A percentile compares a stretch with the other conserved stretches of the same genome.
These are phyloP conservation scores for Vitis riparia DNA, from an alignment of 164 flowering plant species.

Conservation along the genomic window DNA sequence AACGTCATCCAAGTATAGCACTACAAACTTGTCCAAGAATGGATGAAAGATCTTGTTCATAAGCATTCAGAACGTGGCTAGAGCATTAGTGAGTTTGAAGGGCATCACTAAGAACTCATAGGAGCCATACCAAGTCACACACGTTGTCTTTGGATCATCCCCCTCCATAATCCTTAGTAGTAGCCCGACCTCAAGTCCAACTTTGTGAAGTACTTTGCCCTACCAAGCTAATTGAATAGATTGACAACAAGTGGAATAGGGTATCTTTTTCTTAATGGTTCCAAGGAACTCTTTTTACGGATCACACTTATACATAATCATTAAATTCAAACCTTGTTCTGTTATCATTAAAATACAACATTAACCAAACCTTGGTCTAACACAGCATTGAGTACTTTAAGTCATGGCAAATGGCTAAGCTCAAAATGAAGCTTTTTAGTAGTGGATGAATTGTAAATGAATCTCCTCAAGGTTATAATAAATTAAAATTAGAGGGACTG, in stretches of 20 bases:
- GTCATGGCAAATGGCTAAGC: too few relatives aligned
- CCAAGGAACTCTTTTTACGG: too few relatives aligned
- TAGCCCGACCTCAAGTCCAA: background rate
- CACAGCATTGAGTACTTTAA: too few relatives aligned
- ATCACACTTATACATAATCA: too few relatives aligned
- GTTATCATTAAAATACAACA: too few relatives aligned
- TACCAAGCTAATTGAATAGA: background rate
- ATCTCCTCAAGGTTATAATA: too few relatives aligned
- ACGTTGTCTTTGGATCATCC: background rate
- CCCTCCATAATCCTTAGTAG: background rate
- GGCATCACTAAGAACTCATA: slow-evolving; percentile 13
- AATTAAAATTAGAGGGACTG: too few relatives aligned
- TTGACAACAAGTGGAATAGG: background rate
- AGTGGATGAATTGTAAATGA: too few relatives aligned
- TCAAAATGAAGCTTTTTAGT: too few relatives aligned
- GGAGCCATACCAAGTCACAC: background rate
- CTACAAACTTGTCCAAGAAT: background rate
- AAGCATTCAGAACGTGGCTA: background rate
- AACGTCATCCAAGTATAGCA: slow-evolving; percentile 4
- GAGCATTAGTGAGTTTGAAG: slow-evolving; percentile 6
- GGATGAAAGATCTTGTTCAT: slow-evolving; percentile 1
- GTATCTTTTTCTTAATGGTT: slow-evolving; percentile 1
- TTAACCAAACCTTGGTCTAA: too few relatives aligned
- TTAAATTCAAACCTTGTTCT: too few relatives aligned
- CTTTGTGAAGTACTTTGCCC: background rate